Evolutionary conservation across 1,139 yeast species (phyloP), one percentile per base, ranked within the genome.

Genomic region (Lodderomyces pseudojiufengensis): DNA sequence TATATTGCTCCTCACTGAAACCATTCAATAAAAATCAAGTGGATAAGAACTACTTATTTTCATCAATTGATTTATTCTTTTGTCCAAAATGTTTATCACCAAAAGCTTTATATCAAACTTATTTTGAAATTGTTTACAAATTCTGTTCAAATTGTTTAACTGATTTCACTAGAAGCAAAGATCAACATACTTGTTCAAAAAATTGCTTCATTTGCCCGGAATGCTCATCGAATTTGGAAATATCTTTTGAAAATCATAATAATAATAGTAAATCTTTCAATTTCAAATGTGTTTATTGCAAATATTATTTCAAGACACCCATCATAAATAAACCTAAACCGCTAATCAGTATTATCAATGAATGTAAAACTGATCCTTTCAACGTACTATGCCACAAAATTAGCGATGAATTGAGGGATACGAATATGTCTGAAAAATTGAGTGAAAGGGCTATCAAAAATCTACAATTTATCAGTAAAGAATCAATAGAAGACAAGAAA

Each of bases 141-240:
- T 66, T 53, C 49, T 69, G 74, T 43, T 47, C 63, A 36, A 59
- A 57, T 39, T 68, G 75, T 45, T 52, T 64, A 50, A 46, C 57
- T 9, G 67, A 64, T 43, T 65, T 59, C 44, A 44, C 65, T 8
- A 48, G 44, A 5, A 38, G 57, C 10, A 44, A 43, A 11, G 55
- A 51, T 4, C 38, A 50, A 10, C 16, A 24, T 1, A 46, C 53
- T 36, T 69, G 73, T 44, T 41, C 54, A 9, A 61, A 57, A 38
- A 68, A 63, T 43, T 69, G 75, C 44, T 67, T 67, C 41, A 53
- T 48, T 15, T 69, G 75, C 41, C 74, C 74, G 1, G 29, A 41
- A 9, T 69, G 74, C 45, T 36, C 45, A 3, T 46, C 66, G 1
- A 50, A 55, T 31, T 42, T 67, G 4, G 33, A 51, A 1, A 55